Percentiles rank a stretch among this genome's conserved stretches.
These are phyloP conservation scores for Fomitopsis pinicola DNA, from an alignment of 1,284 basidiomycete species.

Conservation along the genomic window DNA sequence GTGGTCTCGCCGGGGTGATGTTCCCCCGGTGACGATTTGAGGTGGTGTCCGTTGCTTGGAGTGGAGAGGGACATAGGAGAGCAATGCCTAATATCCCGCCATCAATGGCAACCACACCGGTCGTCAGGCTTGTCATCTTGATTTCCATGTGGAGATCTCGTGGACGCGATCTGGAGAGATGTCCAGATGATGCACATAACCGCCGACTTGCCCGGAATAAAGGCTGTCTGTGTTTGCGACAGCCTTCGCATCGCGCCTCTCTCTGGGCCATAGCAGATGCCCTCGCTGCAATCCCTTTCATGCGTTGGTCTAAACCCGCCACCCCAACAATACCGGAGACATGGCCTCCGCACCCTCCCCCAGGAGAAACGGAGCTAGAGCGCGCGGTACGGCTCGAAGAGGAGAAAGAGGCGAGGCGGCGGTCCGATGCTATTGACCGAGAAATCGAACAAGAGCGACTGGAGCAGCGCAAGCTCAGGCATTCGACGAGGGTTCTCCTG, in stretches of 20 bases:
- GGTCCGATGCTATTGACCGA: conserved; percentile 53
- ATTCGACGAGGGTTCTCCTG: conserved; percentile 46
- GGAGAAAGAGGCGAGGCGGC: conserved; percentile 48
- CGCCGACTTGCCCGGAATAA: neutral
- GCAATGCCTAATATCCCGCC: neutral
- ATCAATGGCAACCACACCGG: neutral
- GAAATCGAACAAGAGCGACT: conserved; percentile 40
- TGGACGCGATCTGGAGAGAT: neutral
- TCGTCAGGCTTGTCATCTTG: neutral
- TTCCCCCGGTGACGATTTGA: too few species aligned
- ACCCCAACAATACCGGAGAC: conserved; percentile 5
- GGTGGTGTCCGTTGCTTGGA: neutral
- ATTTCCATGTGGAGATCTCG: neutral
- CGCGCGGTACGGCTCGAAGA: conserved; percentile 32
- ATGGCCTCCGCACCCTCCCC: conserved; percentile 24
- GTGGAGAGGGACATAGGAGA: neutral
- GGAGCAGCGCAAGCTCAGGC: conserved; percentile 33
- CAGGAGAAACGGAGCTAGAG: conserved; percentile 21
- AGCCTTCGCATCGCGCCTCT: neutral
- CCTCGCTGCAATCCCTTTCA: neutral
- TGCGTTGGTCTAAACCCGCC: conserved; percentile 5
- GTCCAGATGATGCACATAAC: neutral
- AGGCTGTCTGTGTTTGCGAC: neutral
- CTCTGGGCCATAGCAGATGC: neutral
- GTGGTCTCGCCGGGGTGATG: too few species aligned